Evolutionary conservation across 169 alveolate genomes (phyloP).

Genomic region (Ichthyophthirius multifiliis): DNA sequence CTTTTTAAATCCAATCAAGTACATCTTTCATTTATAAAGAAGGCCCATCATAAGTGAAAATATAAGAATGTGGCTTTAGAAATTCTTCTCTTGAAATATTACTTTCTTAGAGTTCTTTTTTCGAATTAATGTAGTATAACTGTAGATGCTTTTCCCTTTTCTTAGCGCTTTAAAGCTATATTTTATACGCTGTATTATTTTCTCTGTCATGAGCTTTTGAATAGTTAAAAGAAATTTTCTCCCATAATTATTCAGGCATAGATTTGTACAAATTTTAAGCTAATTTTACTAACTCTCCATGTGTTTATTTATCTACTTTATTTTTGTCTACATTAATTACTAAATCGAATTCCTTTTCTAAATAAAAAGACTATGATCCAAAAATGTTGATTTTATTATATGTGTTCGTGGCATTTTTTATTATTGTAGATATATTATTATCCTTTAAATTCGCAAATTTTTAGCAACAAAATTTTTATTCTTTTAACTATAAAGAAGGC

Average conservation of each 20-base stretch:
- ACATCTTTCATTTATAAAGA: neutral
- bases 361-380: neutral
- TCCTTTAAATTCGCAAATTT: neutral
- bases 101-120: neutral
- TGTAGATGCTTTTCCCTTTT: neutral
- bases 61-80: neutral
- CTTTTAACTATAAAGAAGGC: neutral
- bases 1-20: neutral
- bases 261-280: neutral
- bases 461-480: neutral
- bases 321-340: neutral
- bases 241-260: neutral
- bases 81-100: neutral
- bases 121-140: neutral
- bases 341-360: neutral
- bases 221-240: too few relatives aligned
- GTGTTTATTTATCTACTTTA: neutral
- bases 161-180: slow-evolving; percentile 3
- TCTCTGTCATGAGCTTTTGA: too few relatives aligned
- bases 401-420: neutral
- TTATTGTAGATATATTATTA: neutral
- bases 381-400: neutral
- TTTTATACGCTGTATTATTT: too few relatives aligned
- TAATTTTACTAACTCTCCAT: neutral
- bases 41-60: neutral